A percentile compares a stretch with the other conserved stretches of the same genome.
Conservation (phyloP, 371 early-diverging fungal species). For the Actinomortierella ambigua region DNA sequence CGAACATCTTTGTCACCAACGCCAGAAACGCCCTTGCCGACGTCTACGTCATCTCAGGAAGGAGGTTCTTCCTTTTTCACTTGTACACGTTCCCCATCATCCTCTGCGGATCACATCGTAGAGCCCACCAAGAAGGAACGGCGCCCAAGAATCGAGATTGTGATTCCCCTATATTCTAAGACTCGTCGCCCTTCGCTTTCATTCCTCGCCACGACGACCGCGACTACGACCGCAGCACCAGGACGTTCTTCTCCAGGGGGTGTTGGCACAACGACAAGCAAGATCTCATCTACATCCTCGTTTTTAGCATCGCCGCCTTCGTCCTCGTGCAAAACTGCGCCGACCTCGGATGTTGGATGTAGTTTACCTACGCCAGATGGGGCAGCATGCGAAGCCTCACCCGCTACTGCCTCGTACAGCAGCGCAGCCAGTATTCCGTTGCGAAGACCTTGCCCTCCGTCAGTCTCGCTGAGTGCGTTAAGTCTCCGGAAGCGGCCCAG, state of each 20-base stretch:
- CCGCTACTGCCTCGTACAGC: background rate
- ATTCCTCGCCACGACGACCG: no score
- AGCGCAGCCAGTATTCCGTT: background rate
- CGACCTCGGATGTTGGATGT: background rate
- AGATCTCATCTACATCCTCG: background rate
- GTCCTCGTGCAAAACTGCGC: background rate
- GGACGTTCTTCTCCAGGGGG: no score
- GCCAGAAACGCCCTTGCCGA: background rate
- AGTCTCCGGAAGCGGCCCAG: slow-evolving; percentile 24
- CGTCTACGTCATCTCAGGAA: background rate
- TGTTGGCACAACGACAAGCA: no score
- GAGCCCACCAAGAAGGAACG: no score
- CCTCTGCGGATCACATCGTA: slow-evolving; percentile 5
- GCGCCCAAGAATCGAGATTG: no score
- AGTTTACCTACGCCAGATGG: background rate
- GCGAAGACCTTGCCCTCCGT: slow-evolving; percentile 9
- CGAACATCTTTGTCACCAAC: background rate
- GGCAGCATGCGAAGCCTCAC: background rate
- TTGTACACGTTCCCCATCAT: slow-evolving; percentile 6
- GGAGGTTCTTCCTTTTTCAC: slow-evolving; percentile 10
- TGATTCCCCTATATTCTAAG: no score
- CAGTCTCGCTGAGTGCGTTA: slow-evolving; percentile 27
- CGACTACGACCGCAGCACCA: no score
- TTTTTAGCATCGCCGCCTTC: background rate
- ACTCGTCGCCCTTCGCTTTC: no score